Conservation (phyloP, 1,284 basidiomycete species). For the Inonotus obliquus region DNA sequence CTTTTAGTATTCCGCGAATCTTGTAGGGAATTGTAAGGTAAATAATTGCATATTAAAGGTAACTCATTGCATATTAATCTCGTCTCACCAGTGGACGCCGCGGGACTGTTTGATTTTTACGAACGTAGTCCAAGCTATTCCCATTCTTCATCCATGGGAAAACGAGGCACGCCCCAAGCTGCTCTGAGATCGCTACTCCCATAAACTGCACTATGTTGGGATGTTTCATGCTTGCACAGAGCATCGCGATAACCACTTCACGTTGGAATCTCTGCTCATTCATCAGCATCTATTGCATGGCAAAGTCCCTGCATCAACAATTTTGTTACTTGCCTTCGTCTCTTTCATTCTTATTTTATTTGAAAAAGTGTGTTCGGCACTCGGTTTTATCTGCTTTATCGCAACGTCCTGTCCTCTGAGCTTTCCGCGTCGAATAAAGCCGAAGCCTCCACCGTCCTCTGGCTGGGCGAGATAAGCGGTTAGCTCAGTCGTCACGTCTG, state of each 20-base stretch:
- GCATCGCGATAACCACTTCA: conserved; percentile 2
- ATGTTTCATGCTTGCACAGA: neutral
- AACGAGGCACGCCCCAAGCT: conserved; percentile 3
- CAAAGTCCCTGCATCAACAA: neutral
- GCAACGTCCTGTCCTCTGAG: neutral
- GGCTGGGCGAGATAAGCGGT: neutral
- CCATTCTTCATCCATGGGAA: conserved; percentile 15
- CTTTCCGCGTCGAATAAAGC: neutral
- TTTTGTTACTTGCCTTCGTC: neutral
- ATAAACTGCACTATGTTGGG: neutral
- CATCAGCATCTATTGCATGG: neutral
- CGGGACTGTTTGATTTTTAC: neutral
- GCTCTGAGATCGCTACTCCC: neutral
- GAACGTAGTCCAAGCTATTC: neutral
- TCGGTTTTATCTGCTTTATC: neutral
- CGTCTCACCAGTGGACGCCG: neutral
- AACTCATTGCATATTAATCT: no score
- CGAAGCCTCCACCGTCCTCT: neutral
- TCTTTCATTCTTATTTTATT: neutral
- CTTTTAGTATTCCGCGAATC: conserved; percentile 3
- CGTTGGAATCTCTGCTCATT: neutral
- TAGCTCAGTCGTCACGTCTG: neutral
- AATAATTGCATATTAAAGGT: no score
- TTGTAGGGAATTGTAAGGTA: neutral
- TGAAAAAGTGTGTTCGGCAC: neutral